These are phyloP conservation scores for Allantophomopsis lycopodina DNA, from an alignment of 2,329 filamentous ascomycete species.

Conservation along the genomic window DNA sequence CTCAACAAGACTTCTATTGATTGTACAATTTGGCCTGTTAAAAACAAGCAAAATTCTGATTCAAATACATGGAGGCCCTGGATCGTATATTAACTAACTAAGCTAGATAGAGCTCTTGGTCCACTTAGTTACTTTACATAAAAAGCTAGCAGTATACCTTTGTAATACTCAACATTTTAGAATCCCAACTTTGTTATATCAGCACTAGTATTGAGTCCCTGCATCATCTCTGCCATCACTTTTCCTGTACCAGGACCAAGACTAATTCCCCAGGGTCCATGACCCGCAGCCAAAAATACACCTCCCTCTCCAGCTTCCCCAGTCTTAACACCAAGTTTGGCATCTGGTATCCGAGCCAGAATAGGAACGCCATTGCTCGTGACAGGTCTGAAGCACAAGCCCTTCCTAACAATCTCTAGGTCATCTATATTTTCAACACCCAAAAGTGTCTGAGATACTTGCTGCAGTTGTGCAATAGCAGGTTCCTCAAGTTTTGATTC, in stretches of 20 bases:
- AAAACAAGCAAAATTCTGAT: too few relatives aligned
- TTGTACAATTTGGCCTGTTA: too few relatives aligned
- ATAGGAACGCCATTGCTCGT: conserved; percentile 51
- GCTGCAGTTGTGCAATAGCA: conserved; percentile 33
- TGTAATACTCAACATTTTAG: neutral
- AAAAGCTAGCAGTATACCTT: too few relatives aligned
- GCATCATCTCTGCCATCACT: conserved; percentile 57
- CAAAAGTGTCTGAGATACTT: conserved; percentile 33
- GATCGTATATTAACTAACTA: too few relatives aligned
- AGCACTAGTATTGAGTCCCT: conserved; percentile 40
- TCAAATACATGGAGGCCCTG: too few relatives aligned
- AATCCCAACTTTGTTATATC: conserved; percentile 40
- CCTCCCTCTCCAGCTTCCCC: conserved; percentile 34
- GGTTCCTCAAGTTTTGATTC: conserved; percentile 30
- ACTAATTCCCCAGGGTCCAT: conserved; percentile 65
- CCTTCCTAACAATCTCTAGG: conserved; percentile 47
- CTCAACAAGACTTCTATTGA: too few relatives aligned
- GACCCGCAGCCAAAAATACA: conserved; percentile 57
- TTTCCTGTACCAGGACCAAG: conserved; percentile 54
- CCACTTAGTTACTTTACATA: too few relatives aligned
- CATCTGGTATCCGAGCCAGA: conserved; percentile 40
- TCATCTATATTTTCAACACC: conserved; percentile 26
- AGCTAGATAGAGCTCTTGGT: too few relatives aligned
- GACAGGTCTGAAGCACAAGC: conserved; percentile 61
- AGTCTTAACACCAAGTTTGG: conserved; percentile 36